Evolutionary conservation across 208 protist species (phyloP), one percentile per base, ranked within the genome.

Genomic region (Leishmania lainsoni): DNA sequence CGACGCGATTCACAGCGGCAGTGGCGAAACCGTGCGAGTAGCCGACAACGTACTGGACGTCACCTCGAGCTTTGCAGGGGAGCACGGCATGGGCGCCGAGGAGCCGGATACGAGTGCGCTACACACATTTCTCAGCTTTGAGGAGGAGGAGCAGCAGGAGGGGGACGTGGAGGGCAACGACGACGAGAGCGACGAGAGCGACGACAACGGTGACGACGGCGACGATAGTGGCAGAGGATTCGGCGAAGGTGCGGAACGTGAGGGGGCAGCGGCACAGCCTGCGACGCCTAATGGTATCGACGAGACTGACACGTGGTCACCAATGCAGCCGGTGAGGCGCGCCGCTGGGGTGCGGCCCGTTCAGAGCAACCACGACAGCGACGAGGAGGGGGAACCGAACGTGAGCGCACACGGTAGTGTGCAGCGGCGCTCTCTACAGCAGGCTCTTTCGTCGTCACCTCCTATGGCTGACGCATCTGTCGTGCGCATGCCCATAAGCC

Each of bases 271-370:
- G 56, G 10, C 70, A 48, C 42, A 22, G 70, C 39, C 26, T n/a
- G 35, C 26, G 42, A 9, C 74, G 52, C 22, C 32, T 17, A 48
- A 29, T 63, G 35, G 17, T 32, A 39, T 32, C 32, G 52, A 29
- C 5, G 26, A 26, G 22, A 65, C 12, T 22, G 74, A 77, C 22
- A 35, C 52, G 22, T 77, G 74, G 74, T 35, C 52, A 9, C 54
- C 56, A 12, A 77, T 77, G 56, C 74, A 58, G 22, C 74, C 74
- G 56, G 39, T 65, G 74, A 58, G 74, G 56, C 74, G 56, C 29
- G 12, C 74, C 6, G 56, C 35, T 58, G 35, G 52, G 26, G 48
- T 65, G 56, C n/a, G 17, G 56, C 48, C 56, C 39, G 74, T 49
- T n/a, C 29, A 51, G 9, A 65, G 20, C 74, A 51, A 26, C 42